Evolutionary conservation across 2,329 filamentous ascomycete genomes (phyloP).

Genomic region (Cytospora schulzeri): DNA sequence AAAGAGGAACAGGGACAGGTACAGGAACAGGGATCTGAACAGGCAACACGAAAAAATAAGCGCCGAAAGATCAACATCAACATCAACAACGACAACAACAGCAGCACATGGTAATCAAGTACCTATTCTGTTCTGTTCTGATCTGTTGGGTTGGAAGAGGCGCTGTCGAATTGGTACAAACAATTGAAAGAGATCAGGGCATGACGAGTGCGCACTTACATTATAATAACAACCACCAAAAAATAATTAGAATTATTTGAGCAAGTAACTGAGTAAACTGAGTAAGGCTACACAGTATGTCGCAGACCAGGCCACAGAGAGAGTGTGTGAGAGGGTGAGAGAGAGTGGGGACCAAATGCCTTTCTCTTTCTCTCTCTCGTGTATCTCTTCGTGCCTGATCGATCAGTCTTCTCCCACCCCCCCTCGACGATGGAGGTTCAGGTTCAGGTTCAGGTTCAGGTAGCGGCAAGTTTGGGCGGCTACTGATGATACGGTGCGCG

Average conservation of each 20-base stretch:
- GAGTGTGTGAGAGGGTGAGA: too few relatives aligned
- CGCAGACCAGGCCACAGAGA: too few relatives aligned
- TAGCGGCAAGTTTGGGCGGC: neutral
- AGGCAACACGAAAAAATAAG: too few relatives aligned
- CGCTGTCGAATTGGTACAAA: neutral
- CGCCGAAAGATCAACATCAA: neutral
- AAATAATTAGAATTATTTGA: neutral
- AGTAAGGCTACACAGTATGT: neutral
- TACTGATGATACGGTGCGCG: neutral
- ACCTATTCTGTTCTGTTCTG: neutral
- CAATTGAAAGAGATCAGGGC: neutral
- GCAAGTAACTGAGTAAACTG: neutral
- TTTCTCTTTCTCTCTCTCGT: neutral
- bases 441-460: neutral
- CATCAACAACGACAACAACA: too few relatives aligned
- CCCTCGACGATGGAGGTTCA: neutral
- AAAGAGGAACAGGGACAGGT: neutral
- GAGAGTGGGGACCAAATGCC: neutral
- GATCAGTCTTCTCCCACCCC: too few relatives aligned
- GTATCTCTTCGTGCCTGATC: neutral
- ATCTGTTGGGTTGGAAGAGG: neutral
- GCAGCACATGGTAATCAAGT: neutral
- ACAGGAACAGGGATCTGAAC: neutral
- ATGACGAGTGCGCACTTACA: neutral
- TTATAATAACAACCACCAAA: neutral